These are phyloP conservation scores for Kluyveromyces sp. DNA, from an alignment of 1,139 yeast genomes.

Conservation along the genomic window DNA sequence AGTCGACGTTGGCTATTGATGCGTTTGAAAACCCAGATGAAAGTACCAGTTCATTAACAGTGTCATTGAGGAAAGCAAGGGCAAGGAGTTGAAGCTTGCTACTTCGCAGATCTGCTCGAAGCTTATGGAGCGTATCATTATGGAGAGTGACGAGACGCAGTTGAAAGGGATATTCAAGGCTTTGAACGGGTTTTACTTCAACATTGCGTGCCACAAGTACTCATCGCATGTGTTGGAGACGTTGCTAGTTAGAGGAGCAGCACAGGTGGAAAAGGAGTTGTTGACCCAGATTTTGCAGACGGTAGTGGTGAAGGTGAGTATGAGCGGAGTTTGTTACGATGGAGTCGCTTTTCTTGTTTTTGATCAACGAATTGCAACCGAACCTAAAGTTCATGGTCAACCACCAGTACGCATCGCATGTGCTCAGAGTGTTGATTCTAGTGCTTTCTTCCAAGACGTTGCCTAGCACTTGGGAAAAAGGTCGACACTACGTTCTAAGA, in stretches of 20 bases:
- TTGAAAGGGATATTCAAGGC: slow-evolving; percentile 56
- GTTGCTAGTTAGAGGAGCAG: slow-evolving; percentile 65
- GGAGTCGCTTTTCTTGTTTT: slow-evolving; percentile 56
- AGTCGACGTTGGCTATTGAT: slow-evolving; percentile 72
- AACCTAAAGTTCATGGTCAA: slow-evolving; percentile 50
- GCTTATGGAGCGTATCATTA: slow-evolving; percentile 77
- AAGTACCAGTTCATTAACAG: slow-evolving; percentile 63
- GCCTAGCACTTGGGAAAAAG: slow-evolving; percentile 72
- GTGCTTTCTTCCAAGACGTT: slow-evolving; percentile 70
- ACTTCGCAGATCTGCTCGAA: slow-evolving; percentile 94
- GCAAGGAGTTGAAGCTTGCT: slow-evolving; percentile 85
- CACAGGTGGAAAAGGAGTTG: slow-evolving; percentile 66
- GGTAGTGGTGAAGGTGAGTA: slow-evolving; percentile 25
- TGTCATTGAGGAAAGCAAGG: slow-evolving; percentile 78
- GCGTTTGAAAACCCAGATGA: slow-evolving; percentile 74
- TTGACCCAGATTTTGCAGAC: slow-evolving; percentile 29
- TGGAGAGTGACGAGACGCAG: slow-evolving; percentile 58
- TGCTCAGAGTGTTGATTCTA: slow-evolving; percentile 61
- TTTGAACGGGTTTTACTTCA: slow-evolving; percentile 62
- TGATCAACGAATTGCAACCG: slow-evolving; percentile 62
- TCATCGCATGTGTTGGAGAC: slow-evolving; percentile 94
- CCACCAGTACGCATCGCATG: slow-evolving; percentile 86
- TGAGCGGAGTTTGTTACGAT: slow-evolving; percentile 40
- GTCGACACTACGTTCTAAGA: slow-evolving; percentile 75
- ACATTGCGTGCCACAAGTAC: slow-evolving; percentile 80